Evolutionary conservation across 2,329 filamentous ascomycete genomes (phyloP).

Genomic region (Aspergillus spinulosporus): DNA sequence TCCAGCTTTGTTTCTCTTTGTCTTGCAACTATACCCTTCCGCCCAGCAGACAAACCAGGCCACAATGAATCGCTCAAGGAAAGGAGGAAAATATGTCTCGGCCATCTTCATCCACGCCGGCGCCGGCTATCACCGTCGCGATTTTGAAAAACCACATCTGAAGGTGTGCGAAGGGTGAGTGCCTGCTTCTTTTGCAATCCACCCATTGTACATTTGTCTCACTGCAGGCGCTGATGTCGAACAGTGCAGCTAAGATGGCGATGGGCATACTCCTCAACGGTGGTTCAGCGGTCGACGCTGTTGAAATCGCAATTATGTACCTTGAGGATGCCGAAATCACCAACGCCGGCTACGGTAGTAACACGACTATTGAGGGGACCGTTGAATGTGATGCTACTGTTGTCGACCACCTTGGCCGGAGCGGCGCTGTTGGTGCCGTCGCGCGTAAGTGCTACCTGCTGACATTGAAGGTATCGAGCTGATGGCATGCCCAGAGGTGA

Average conservation of each 20-base stretch:
- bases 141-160: conserved; percentile 83
- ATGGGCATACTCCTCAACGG: conserved; percentile 81
- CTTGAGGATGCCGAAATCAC: conserved; percentile 95
- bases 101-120: conserved; percentile 96
- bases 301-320: conserved; percentile 82
- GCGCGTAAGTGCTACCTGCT: conserved; percentile 63
- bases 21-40: neutral
- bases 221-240: conserved; percentile 9
- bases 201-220: neutral
- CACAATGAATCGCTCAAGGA: conserved; percentile 39
- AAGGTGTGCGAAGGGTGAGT: conserved; percentile 84
- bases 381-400: conserved; percentile 95
- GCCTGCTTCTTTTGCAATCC: neutral
- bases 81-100: conserved; percentile 52
- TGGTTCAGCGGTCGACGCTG: conserved; percentile 78
- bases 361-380: conserved; percentile 82
- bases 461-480: neutral
- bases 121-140: conserved; percentile 85
- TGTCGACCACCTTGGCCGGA: conserved; percentile 85
- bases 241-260: conserved; percentile 75
- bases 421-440: conserved; percentile 89
- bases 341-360: conserved; percentile 94
- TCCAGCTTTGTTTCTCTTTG: conserved; percentile 1
- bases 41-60: neutral
- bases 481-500: conserved; percentile 53